Conservation (phyloP, 2,329 filamentous ascomycete genomes). For the Exutisphaerella laricina region DNA sequence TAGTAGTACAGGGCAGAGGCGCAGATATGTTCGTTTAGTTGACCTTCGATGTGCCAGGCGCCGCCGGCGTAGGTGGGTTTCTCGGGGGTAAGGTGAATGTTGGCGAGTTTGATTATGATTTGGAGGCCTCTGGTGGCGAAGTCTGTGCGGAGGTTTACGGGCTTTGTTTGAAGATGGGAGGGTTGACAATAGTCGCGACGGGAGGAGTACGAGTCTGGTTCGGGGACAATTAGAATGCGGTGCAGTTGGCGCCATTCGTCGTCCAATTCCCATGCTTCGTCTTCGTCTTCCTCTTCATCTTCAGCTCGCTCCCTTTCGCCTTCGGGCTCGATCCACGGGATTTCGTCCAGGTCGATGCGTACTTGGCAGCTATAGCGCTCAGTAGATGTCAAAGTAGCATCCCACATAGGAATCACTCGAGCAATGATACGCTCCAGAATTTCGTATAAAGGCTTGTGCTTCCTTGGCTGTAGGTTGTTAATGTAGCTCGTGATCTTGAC, state of each 20-base stretch:
- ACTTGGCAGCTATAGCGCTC: background rate
- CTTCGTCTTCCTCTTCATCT: constrained; percentile 11
- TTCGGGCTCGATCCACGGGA: constrained; percentile 8
- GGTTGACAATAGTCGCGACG: background rate
- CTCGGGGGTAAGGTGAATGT: constrained; percentile 54
- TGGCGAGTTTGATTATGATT: constrained; percentile 58
- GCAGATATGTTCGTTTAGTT: constrained; percentile 57
- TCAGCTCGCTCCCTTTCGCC: constrained; percentile 4
- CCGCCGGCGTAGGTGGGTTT: constrained; percentile 51
- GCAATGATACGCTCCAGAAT: constrained; percentile 25
- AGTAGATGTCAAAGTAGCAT: constrained; percentile 15
- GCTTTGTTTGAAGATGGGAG: background rate
- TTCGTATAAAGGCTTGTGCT: constrained; percentile 22
- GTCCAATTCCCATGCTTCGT: constrained; percentile 9
- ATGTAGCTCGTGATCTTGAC: constrained; percentile 29
- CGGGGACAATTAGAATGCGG: constrained; percentile 10
- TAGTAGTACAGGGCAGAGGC: constrained; percentile 60
- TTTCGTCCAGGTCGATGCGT: constrained; percentile 6
- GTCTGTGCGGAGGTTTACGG: constrained; percentile 23
- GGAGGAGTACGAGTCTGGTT: constrained; percentile 3
- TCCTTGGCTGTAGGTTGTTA: constrained; percentile 29
- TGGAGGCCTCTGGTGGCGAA: constrained; percentile 48
- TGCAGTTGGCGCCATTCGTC: constrained; percentile 7
- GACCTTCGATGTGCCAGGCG: constrained; percentile 48
- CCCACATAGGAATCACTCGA: constrained; percentile 28